A percentile compares a stretch with the other conserved stretches of the same genome.
phyloP scores from a whole-genome alignment of 2,329 filamentous ascomycete species.

The Fusarium compactum region DNA sequence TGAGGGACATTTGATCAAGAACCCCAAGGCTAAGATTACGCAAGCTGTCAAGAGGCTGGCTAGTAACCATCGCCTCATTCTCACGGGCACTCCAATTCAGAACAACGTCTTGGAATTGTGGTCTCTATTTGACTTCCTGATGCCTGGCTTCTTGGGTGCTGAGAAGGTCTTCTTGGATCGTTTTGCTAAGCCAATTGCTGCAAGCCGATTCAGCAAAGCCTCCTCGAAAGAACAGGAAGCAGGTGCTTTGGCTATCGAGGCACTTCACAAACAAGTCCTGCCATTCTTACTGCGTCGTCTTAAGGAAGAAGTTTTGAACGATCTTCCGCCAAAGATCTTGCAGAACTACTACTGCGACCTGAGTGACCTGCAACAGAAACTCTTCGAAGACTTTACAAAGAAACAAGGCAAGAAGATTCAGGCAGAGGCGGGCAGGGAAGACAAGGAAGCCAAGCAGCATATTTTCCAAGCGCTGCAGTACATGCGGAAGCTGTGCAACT shows the following conservation, averaged over 20 bases:
- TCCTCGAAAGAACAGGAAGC: conserved; percentile 99
- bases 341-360: conserved; percentile 99
- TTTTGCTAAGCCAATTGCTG: conserved; percentile 94
- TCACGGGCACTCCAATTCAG: conserved; percentile 97
- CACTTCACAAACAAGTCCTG: conserved; percentile 97
- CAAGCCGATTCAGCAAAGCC: conserved; percentile 94
- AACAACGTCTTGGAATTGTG: conserved; percentile 97
- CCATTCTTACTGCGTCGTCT: conserved; percentile 95
- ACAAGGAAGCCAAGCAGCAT: conserved; percentile 95
- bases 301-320: conserved; percentile 97
- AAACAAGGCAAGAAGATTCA: conserved; percentile 91
- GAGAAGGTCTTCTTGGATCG: conserved; percentile 96
- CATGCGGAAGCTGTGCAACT: conserved; percentile 99
- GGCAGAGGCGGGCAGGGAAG: conserved; percentile 83
- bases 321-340: conserved; percentile 96
- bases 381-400: conserved; percentile 97
- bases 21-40: conserved; percentile 95
- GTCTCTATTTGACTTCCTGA: conserved; percentile 98
- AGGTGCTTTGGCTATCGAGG: conserved; percentile 94
- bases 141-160: conserved; percentile 96
- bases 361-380: conserved; percentile 91
- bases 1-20: conserved; percentile 98
- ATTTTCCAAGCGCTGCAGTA: conserved; percentile 99
- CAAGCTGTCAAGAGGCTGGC: conserved; percentile 88
- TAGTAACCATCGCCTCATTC: conserved; percentile 94